Percentiles rank a stretch among this genome's conserved stretches.
phyloP scores from a whole-genome alignment of 2,329 filamentous ascomycete species.

The Cordyceps fumosorosea region DNA sequence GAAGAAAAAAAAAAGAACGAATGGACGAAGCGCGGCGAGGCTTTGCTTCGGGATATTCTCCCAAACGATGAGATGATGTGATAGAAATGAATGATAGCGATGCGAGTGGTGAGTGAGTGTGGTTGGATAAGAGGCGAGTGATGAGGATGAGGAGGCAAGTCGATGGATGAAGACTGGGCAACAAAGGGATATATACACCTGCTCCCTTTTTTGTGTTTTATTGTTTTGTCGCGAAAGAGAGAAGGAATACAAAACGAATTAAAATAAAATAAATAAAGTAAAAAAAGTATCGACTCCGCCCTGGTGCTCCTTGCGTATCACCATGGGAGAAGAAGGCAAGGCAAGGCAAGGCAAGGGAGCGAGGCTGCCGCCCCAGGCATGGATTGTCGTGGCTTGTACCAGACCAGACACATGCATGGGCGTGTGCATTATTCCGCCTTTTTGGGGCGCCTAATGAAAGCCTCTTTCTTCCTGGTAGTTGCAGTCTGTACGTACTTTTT shows the following conservation, averaged over 20 bases:
- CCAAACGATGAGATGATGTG: not conserved
- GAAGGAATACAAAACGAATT: too few species aligned
- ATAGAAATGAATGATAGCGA: not conserved
- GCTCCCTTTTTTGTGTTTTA: too few species aligned
- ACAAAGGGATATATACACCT: not conserved
- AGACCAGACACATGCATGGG: too few species aligned
- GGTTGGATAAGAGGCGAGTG: not conserved
- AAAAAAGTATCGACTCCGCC: not conserved
- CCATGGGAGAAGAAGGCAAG: not conserved
- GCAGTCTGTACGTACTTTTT: too few species aligned
- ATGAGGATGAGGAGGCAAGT: not conserved
- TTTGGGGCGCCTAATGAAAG: too few species aligned
- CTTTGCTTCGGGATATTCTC: not conserved
- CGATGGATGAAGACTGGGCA: not conserved
- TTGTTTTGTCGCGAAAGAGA: too few species aligned
- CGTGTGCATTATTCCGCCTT: not conserved
- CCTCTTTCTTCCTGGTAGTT: too few species aligned
- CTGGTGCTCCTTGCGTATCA: constrained; percentile 9
- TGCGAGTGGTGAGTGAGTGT: not conserved
- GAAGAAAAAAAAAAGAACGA: not conserved
- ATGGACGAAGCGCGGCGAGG: not conserved
- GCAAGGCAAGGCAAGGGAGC: not conserved
- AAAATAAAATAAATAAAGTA: too few species aligned
- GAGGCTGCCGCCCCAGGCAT: not conserved
- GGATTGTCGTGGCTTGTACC: too few species aligned